Conservation (phyloP, 2,329 filamentous ascomycete genomes). For the Zelopaecilomyces penicillatus region DNA sequence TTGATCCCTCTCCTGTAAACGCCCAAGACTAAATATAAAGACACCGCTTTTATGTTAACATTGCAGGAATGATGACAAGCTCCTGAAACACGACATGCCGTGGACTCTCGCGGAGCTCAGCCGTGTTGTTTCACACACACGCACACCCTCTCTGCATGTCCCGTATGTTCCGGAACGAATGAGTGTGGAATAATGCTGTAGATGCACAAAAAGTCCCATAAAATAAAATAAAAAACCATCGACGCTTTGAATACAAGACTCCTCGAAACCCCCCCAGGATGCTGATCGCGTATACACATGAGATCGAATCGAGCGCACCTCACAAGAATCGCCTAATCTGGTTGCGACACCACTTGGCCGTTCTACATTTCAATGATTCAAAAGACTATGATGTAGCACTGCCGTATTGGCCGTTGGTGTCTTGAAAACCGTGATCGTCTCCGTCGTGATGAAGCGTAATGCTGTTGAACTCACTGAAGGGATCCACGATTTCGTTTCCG, state of each 20-base stretch:
- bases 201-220: not conserved
- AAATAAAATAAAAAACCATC: constrained; percentile 1
- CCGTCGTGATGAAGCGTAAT: constrained; percentile 96
- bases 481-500: constrained; percentile 72
- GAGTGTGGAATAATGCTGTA: constrained; percentile 2
- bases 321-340: not conserved
- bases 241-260: constrained; percentile 6
- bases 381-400: constrained; percentile 11
- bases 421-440: constrained; percentile 50
- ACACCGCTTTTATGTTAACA: constrained; percentile 4
- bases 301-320: constrained; percentile 3
- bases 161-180: not conserved
- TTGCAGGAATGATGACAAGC: too few relatives aligned
- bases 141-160: too few relatives aligned
- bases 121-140: too few relatives aligned
- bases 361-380: not conserved
- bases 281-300: constrained; percentile 5
- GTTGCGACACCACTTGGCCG: not conserved
- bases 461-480: constrained; percentile 98
- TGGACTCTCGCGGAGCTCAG: too few relatives aligned
- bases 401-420: constrained; percentile 16
- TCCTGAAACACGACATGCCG: too few relatives aligned
- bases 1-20: constrained; percentile 20
- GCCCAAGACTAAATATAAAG: constrained; percentile 20
- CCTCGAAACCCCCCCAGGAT: constrained; percentile 1